These are phyloP conservation scores for Leccinum pachyderme DNA, from an alignment of 1,284 basidiomycete genomes.

Conservation along the genomic window DNA sequence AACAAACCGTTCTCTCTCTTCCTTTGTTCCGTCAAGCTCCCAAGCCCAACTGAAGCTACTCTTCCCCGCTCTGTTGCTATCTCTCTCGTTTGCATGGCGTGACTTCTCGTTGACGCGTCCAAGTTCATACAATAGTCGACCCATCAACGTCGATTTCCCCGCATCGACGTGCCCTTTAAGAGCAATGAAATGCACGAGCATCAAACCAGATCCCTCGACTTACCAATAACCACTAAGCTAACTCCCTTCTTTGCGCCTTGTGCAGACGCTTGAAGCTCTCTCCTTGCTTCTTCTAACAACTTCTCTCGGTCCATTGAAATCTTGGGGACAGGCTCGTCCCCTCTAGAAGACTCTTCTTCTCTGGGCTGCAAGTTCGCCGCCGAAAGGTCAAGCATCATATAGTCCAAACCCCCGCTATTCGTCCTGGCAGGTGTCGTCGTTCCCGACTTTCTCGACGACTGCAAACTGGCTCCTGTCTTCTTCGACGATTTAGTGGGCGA, in stretches of 20 bases:
- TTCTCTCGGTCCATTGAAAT: slow-evolving; percentile 79
- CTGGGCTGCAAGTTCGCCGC: slow-evolving; percentile 66
- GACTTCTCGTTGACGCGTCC: slow-evolving; percentile 87
- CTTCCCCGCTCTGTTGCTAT: slow-evolving; percentile 90
- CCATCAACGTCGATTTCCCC: slow-evolving; percentile 98
- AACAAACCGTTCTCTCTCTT: slow-evolving; percentile 86
- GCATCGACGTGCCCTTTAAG: slow-evolving; percentile 89
- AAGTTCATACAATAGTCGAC: slow-evolving; percentile 88
- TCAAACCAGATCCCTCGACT: slow-evolving; percentile 27
- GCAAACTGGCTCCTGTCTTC: slow-evolving; percentile 42
- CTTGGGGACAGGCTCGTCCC: slow-evolving; percentile 60
- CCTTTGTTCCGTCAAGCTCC: slow-evolving; percentile 91
- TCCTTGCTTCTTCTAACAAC: slow-evolving; percentile 78
- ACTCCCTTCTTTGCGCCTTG: slow-evolving; percentile 66
- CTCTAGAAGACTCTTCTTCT: slow-evolving; percentile 39
- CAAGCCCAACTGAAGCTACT: slow-evolving; percentile 97
- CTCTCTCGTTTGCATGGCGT: slow-evolving; percentile 82
- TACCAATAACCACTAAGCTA: slow-evolving; percentile 93
- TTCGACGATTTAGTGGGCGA: slow-evolving; percentile 29
- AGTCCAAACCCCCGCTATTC: slow-evolving; percentile 40
- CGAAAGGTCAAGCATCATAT: slow-evolving; percentile 67
- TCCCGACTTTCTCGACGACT: slow-evolving; percentile 33
- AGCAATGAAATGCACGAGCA: slow-evolving; percentile 7
- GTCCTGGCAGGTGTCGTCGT: slow-evolving; percentile 21
- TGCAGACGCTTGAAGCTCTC: slow-evolving; percentile 51